Evolutionary conservation across 257 asterid genomes (phyloP), one percentile per base, ranked within the genome.

Genomic region (Coffea canephora): DNA sequence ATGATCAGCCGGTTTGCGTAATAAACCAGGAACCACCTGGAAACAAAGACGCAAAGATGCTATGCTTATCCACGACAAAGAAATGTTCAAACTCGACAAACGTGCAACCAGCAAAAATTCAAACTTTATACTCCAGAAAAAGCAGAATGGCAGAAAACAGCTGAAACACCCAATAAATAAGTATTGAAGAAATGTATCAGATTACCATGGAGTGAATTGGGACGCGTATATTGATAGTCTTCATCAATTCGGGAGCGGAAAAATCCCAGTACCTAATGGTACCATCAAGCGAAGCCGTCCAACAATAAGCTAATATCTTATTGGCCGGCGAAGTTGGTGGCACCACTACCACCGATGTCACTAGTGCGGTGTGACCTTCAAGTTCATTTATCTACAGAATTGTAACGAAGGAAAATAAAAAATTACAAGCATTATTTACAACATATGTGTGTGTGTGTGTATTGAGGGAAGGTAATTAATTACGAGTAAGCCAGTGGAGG

Each of bases 241-340:
- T 93, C 86, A 93, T 87, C 79, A 88, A 78, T 73, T 91, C 95
- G 13, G 96, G 93, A 45, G 87, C 93, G 4, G 92, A 84, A 55
- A 92, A 95, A 72, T 95, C 97, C 99, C 99, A 95, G 72, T 90
- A 90, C 86, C 80, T 93, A 83, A 95, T 91, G 25, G 91, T 93
- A 39, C 98, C 98, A 87, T 95, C 98, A 48, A 90, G 93, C 46
- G 99, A 93, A 11, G 99, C 81, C 18, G 99, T 95, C 95, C 96
- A 95, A 81, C 99, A 95, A 83, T 89, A 83, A 82, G 87, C 85
- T 82, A 92, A 78, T 8, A 89, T 79, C 79, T 84, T 87, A 76
- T 90, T 88, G 57, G 81, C 91, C 23, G 89, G 87, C 57, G 84
- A 80, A 64, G 86, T 69, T 57, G 89, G 89, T 41, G 97, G 97